Evolutionary conservation across 2,329 filamentous ascomycete species (phyloP), one percentile per base, ranked within the genome.

Genomic region (Tolypocladium inflatum): DNA sequence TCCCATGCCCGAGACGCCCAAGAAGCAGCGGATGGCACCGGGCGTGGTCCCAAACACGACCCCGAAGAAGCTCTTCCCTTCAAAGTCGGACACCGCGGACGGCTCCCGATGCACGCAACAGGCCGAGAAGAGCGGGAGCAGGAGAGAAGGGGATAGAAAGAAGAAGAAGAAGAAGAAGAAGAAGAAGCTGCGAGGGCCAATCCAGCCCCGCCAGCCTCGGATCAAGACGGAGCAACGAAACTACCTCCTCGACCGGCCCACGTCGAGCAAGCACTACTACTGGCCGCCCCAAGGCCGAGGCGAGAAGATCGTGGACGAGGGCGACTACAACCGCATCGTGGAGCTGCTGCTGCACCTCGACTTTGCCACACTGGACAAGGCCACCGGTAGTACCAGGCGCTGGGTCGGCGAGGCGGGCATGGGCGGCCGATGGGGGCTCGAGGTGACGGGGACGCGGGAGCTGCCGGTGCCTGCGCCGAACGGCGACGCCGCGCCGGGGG

Each of bases 301-400:
- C 0, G 78, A 83, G 54, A 77, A 83, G 21, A 76, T 90, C 13
- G 78, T 91, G 3, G 79, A 82, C 15, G 83, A 87, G 26, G 74
- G 77, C 33, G 79, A 81, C 54, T 91, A 91, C 71, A 84, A 85
- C 61, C 82, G 87, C 13, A 82, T 85, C 10, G 78, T 84, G 23
- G 88, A 91, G 63, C 73, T 90, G 11, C 76, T 94, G 0, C 78
- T 92, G 6, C 83, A 87, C 59, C 80, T 91, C 0, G 88, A 91
- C 69, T 94, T 94, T 70, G 78, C 83, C 1, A 87, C 80, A 10
- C 71, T 85, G 4, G 80, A 82, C 13, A 81, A 87, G 54, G 85
- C 87, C 0, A 75, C 74, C 2, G 76, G 78, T 38, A 90, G 88
- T 65, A 90, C 89, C 2, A 74, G 72, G 55, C 82, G 87, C 56